phyloP scores from a whole-genome alignment of 345 rosid genomes.

The Lenwebbia sp. region DNA sequence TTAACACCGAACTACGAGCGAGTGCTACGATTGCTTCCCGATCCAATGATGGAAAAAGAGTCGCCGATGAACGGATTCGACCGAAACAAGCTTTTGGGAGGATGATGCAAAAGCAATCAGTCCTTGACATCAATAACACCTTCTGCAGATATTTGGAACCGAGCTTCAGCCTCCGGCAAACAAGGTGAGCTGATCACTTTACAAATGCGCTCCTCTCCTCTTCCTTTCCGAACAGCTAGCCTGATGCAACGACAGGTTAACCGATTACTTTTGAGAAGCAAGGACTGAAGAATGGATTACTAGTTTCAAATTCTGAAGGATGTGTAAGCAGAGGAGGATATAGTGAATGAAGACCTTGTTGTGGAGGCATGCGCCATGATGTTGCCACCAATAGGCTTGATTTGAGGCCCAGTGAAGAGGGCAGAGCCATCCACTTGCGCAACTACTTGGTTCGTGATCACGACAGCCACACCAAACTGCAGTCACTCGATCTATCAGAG shows the following conservation, averaged over 20 bases:
- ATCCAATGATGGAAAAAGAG: not conserved
- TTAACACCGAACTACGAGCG: not conserved
- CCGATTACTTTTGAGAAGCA: not conserved
- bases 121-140: constrained; percentile 89
- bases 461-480: constrained; percentile 94
- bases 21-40: not conserved
- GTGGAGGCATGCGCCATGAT: constrained; percentile 99
- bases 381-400: constrained; percentile 94
- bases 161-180: constrained; percentile 85
- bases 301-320: not conserved
- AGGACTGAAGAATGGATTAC: not conserved
- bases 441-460: constrained; percentile 92
- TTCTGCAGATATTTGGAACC: constrained; percentile 77
- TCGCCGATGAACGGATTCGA: not conserved
- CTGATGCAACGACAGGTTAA: constrained; percentile 13
- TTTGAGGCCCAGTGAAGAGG: constrained; percentile 93
- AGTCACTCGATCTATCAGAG: not conserved
- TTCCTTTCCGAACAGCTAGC: constrained; percentile 84
- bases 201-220: constrained; percentile 95
- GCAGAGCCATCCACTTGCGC: constrained; percentile 99
- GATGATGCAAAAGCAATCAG: constrained; percentile 10
- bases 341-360: constrained; percentile 43
- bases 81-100: not conserved
- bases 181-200: constrained; percentile 97
- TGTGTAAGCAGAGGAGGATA: not conserved